phyloP scores from a whole-genome alignment of 164 flowering plant genomes.

The Dillenia turbinata region DNA sequence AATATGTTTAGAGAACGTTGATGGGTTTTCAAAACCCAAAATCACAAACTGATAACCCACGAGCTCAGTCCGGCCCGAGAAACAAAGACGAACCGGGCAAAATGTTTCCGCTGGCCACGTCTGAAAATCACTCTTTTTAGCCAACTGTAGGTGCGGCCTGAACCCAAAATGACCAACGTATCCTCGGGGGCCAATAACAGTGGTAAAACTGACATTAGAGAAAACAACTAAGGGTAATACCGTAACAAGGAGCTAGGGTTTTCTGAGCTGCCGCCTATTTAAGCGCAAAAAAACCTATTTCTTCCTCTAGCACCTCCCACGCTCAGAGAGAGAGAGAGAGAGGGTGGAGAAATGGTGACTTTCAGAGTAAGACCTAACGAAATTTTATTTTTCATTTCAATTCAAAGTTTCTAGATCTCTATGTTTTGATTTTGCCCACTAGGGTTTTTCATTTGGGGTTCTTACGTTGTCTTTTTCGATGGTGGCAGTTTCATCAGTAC shows the following conservation, averaged over 20 bases:
- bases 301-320: not conserved
- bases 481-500: slow-evolving; percentile 75
- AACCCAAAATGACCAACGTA: too few species aligned
- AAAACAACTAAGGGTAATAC: too few species aligned
- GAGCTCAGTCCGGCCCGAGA: too few species aligned
- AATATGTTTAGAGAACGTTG: too few species aligned
- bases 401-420: not conserved
- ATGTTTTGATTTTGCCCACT: not conserved
- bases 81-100: too few species aligned
- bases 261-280: slow-evolving; percentile 1
- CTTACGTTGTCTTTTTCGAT: slow-evolving; percentile 1
- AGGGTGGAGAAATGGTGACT: slow-evolving; percentile 29
- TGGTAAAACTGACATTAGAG: too few species aligned
- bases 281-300: not conserved
- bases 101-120: too few species aligned
- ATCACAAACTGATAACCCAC: too few species aligned
- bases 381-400: not conserved
- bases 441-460: not conserved
- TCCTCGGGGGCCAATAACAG: too few species aligned
- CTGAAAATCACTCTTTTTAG: too few species aligned
- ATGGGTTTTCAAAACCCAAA: too few species aligned
- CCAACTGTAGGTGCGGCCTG: too few species aligned
- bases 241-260: not conserved
- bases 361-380: slow-evolving; percentile 33
- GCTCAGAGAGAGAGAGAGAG: not conserved